Base-by-base conservation (phyloP, 371 early-diverging fungal genomes). In the Chytridiales sp. region DNA sequence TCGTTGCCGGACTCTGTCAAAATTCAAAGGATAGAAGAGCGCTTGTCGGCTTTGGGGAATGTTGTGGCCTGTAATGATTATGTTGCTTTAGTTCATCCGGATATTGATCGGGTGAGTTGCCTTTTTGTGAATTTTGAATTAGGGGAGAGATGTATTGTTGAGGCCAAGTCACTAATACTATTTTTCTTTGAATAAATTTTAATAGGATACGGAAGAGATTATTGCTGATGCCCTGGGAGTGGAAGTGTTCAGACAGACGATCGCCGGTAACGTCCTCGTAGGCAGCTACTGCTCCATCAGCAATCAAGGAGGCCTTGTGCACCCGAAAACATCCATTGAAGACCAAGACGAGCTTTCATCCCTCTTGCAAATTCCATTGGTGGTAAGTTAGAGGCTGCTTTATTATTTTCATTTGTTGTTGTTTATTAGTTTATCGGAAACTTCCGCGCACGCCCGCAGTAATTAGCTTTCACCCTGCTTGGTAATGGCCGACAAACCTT, bases 11-110 rank as follows among this genome's bases (percentile, higher is more conserved):
- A 99, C 32, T 72, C 81, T 34, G 92, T 99, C 19, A 86, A 85
- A 30, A 94, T 99, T 61, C 96, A 95, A 76, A 87, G 99, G 57
- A 90, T 99, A 11, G 98, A 98, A 69, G 99, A 99, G 80, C 88
- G 99, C 50, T 80, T 99, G 22, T 98, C 98, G 35, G 99, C 99
- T 4, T 80, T 99, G 31, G 99, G 99, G 59, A 99, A 99, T 75
- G 97, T 98, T 29, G 94, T 99, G 77, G 93, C 98, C 11, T 99
- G 99, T 84, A 99, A 99, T 74, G 99, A 99, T 74, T 93, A 98
- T 70, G 95, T 96, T 47, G 99, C 99, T n/a, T 76, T 99, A 15
- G 97, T 98, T 21, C 98, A 99, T 72, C 98, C 98, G 11, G 99
- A 99, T 73, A 85, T 99, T 47, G 98, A 98, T 73, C 79, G 94